phyloP scores from a whole-genome alignment of 352 stramenopile genomes.

The Phytophthora lateralis region DNA sequence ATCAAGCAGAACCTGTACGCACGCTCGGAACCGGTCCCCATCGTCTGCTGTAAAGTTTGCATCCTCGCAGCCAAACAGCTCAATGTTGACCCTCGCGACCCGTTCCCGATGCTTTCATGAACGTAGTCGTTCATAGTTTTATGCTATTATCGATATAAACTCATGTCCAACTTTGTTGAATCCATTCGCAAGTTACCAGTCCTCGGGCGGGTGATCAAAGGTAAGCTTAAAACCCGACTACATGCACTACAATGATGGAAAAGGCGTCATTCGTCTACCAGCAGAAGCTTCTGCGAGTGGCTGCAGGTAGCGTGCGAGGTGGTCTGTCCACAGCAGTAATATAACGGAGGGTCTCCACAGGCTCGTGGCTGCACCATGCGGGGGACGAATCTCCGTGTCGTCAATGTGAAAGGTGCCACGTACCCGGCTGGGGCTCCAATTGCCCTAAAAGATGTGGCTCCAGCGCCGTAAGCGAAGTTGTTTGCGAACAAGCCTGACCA shows the following conservation, averaged over 20 bases:
- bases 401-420: constrained; percentile 4
- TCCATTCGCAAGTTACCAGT: too few relatives aligned
- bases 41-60: constrained; percentile 60
- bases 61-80: constrained; percentile 47
- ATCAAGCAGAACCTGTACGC: constrained; percentile 55
- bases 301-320: too few relatives aligned
- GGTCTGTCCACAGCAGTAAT: too few relatives aligned
- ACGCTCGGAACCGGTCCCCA: constrained; percentile 39
- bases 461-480: neutral
- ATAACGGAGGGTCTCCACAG: neutral
- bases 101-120: constrained; percentile 51
- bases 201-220: too few relatives aligned
- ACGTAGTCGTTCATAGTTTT: neutral
- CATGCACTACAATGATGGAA: too few relatives aligned
- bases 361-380: constrained; percentile 11
- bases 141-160: constrained; percentile 26
- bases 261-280: too few relatives aligned
- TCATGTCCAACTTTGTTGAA: neutral
- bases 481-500: neutral
- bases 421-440: constrained; percentile 7
- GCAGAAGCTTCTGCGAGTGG: too few relatives aligned
- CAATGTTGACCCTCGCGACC: constrained; percentile 52
- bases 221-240: too few relatives aligned
- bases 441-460: constrained; percentile 32
- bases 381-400: neutral